A percentile compares a stretch with the other conserved stretches of the same genome.
Conservation (phyloP, 2,329 filamentous ascomycete genomes). For the Aspergillus brunneoviolaceus region DNA sequence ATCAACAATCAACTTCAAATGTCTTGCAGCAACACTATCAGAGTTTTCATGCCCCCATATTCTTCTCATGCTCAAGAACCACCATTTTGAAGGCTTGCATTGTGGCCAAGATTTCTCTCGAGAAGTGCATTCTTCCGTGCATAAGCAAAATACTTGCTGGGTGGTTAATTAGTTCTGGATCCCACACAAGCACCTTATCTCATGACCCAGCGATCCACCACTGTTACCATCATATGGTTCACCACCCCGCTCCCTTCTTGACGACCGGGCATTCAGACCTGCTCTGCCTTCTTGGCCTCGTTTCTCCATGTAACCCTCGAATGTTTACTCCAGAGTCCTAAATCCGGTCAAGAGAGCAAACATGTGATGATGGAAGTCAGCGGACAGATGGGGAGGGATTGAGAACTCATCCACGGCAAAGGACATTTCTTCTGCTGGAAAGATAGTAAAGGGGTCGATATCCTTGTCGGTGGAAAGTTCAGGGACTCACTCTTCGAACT, state of each 20-base stretch:
- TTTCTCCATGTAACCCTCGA: conserved; percentile 6
- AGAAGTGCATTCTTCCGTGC: neutral
- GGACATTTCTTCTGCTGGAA: neutral
- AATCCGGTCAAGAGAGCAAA: neutral
- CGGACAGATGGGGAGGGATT: conserved; percentile 2
- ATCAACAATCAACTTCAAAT: neutral
- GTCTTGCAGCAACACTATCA: neutral
- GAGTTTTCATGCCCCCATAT: neutral
- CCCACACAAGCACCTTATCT: conserved; percentile 4
- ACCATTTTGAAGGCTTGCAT: neutral
- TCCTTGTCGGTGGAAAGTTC: neutral
- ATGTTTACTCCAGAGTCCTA: neutral
- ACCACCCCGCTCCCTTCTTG: neutral
- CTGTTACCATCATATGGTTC: neutral
- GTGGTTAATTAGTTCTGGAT: neutral
- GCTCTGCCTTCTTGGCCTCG: neutral
- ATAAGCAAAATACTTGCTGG: neutral
- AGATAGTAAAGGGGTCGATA: neutral
- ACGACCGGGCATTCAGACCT: neutral
- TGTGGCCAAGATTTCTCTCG: neutral
- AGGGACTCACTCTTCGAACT: neutral
- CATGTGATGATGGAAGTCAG: conserved; percentile 4
- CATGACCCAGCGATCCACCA: conserved; percentile 10
- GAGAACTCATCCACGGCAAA: neutral
- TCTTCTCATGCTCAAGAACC: neutral